Percentiles rank a stretch among this genome's conserved stretches.
Evolutionary conservation across 495 filamentous ascomycete species (phyloP).

Genomic region (Podospora appendiculata): DNA sequence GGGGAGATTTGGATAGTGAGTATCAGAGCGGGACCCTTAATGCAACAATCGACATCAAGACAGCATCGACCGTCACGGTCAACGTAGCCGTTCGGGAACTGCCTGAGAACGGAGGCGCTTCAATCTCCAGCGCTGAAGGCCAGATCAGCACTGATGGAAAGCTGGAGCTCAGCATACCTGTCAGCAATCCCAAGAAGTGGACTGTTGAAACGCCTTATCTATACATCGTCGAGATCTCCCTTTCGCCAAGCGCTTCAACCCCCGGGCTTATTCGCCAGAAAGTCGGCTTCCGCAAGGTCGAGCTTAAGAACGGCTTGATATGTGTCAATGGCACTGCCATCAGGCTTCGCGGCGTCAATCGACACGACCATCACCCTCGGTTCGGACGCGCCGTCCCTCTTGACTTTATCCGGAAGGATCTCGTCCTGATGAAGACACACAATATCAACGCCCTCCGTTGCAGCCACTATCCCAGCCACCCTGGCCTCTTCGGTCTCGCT

Average conservation of each 20-base stretch:
- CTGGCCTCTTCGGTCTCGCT: constrained; percentile 50
- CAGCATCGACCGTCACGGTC: constrained; percentile 20
- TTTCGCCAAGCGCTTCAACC: constrained; percentile 1
- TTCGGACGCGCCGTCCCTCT: constrained; percentile 53
- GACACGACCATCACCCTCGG: constrained; percentile 55
- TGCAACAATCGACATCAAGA: constrained; percentile 33
- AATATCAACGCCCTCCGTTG: constrained; percentile 60
- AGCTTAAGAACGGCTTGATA: constrained; percentile 48
- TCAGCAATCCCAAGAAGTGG: constrained; percentile 51
- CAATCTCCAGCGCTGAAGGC: constrained; percentile 10
- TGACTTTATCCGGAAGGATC: constrained; percentile 48
- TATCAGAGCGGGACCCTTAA: constrained; percentile 48
- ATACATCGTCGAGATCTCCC: constrained; percentile 40
- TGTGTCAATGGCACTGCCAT: constrained; percentile 52
- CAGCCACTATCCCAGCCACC: constrained; percentile 55
- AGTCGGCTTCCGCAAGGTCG: constrained; percentile 53
- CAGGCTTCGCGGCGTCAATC: constrained; percentile 52
- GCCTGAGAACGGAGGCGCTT: constrained; percentile 9
- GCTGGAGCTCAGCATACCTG: constrained; percentile 27
- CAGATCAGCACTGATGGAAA: constrained; percentile 2
- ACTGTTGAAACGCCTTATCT: constrained; percentile 58
- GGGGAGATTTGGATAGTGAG: constrained; percentile 44
- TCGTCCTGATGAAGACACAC: constrained; percentile 59
- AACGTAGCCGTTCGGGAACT: constrained; percentile 27
- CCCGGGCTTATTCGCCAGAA: constrained; percentile 11